Evolutionary conservation across 306 rosid genomes (phyloP).

Genomic region (Sechiopsis laciniata): DNA sequence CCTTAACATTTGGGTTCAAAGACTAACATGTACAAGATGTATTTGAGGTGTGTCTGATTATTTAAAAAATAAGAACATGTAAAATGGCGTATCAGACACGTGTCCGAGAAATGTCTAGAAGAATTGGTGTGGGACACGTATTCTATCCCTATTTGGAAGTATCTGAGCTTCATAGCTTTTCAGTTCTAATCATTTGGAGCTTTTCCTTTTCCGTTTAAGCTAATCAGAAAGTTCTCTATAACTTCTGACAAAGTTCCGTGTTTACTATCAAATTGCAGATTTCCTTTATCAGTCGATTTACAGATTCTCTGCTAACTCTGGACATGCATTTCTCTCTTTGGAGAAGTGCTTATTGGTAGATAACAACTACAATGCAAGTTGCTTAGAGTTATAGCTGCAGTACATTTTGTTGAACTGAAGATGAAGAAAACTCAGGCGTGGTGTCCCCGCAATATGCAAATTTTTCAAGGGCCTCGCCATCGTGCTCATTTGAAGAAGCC

Average conservation of each 20-base stretch:
- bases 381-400: constrained; percentile 29
- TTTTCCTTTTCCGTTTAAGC: background rate
- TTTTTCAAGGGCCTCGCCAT: constrained; percentile 47
- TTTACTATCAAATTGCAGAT: constrained; percentile 14
- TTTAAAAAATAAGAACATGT: too few species aligned
- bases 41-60: too few species aligned
- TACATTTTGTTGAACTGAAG: constrained; percentile 23
- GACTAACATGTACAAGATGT: too few species aligned
- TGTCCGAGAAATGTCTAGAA: too few species aligned
- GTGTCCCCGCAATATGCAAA: constrained; percentile 66
- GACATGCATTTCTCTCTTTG: background rate
- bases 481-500: constrained; percentile 78
- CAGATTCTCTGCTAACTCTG: constrained; percentile 5
- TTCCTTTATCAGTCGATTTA: constrained; percentile 10
- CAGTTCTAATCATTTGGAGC: constrained; percentile 10
- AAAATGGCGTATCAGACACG: too few species aligned
- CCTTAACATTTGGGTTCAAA: too few species aligned
- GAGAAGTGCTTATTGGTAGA: constrained; percentile 12
- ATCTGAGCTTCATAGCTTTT: background rate
- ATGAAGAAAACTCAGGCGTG: constrained; percentile 69
- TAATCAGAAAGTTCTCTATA: background rate
- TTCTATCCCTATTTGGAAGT: too few species aligned
- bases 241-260: background rate
- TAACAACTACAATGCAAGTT: constrained; percentile 10
- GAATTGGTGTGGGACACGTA: too few species aligned